phyloP scores from a whole-genome alignment of 2,329 filamentous ascomycete genomes.

The Cladophialophora psammophila region DNA sequence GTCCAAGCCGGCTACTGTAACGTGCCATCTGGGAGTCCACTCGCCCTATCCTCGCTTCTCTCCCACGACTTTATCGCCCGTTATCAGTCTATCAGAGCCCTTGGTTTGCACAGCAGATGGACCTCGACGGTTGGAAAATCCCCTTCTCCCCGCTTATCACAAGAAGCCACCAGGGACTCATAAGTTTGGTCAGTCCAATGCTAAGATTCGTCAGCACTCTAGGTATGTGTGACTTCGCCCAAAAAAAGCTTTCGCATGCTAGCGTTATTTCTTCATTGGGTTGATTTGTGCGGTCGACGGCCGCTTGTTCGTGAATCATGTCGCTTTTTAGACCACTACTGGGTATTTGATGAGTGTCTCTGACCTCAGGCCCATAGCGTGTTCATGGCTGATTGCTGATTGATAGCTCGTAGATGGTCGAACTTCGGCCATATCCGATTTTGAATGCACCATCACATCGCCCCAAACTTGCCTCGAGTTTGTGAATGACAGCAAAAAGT shows the following conservation, averaged over 20 bases:
- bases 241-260: not conserved
- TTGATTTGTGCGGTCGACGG: not conserved
- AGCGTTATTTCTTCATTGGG: not conserved
- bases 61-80: not conserved
- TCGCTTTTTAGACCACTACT: not conserved
- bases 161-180: not conserved
- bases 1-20: conserved; percentile 8
- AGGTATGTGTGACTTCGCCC: not conserved
- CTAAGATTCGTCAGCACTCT: conserved; percentile 8
- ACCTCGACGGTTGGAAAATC: not conserved
- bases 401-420: not conserved
- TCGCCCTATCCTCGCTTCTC: conserved; percentile 1
- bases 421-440: not conserved
- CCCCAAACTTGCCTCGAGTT: not conserved
- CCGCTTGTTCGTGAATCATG: not conserved
- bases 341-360: not conserved
- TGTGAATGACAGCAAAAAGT: not conserved
- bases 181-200: not conserved
- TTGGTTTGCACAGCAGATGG: conserved; percentile 4
- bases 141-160: not conserved
- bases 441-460: not conserved
- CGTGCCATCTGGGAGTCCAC: conserved; percentile 3
- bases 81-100: conserved; percentile 9
- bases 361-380: not conserved
- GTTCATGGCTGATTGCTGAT: not conserved